Evolutionary conservation across 352 stramenopile genomes (phyloP), one percentile per base, ranked within the genome.

Genomic region (Pythium brachiatum): DNA sequence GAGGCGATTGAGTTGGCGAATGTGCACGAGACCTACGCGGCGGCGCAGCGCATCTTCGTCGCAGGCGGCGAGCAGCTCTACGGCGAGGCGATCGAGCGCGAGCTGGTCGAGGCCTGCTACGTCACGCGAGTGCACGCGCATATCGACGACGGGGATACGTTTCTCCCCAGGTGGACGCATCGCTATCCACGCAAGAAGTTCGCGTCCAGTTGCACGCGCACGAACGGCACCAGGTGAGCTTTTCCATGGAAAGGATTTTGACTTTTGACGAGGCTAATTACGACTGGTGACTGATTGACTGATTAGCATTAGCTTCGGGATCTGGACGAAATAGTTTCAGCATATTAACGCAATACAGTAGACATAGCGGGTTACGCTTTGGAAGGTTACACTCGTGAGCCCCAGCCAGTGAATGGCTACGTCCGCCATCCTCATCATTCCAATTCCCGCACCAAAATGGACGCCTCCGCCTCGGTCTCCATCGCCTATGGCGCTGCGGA

Each of bases 31-130:
- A 61, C 64, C 36, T 90, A 88, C 62, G 55, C 63, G 0, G 16
- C 69, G 1, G 81, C 71, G 48, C 65, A 39, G 20, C 74, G 76
- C 23, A 62, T 90, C 32, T 93, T 89, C 59, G 72, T 93, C 13
- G 76, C 78, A 16, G 83, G 83, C 9, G 83, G 83, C 20, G 57
- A 90, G 61, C 70, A 56, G 31, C 63, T 93, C 27, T 93, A 83
- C 62, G 63, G 55, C 18, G 83, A 91, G 60, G 83, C 80, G 20
- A 73, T 91, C 54, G 54, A 47, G 15, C 38, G 69, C 11, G 41
- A 75, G 34, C 58, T 84, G 9, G 71, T 73, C 6, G 76, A 87
- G 36, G 81, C 74, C 3, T 89, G 78, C 62, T 84, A 85, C 60
- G 50, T 93, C 59, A 79, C 83, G 41, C 76, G 83, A 46, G 78